A percentile compares a stretch with the other conserved stretches of the same genome.
Conservation (phyloP, 371 early-diverging fungal species). For the Fennellomyces sp. region DNA sequence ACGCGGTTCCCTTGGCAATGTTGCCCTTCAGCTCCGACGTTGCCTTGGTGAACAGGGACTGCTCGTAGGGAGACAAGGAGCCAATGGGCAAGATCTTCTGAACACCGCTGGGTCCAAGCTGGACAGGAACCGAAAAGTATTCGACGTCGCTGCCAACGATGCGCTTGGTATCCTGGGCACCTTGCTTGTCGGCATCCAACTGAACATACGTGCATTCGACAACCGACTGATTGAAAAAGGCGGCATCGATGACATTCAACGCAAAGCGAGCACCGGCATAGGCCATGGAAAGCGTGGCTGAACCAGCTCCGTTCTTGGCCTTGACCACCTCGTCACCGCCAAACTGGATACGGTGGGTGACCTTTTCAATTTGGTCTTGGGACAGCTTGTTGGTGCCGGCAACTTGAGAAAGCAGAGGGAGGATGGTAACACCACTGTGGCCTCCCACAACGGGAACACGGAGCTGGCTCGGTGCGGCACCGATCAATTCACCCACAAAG, state of each 20-base stretch:
- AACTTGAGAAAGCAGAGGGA: constrained; percentile 78
- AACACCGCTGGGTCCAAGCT: constrained; percentile 82
- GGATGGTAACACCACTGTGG: constrained; percentile 90
- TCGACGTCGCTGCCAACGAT: constrained; percentile 56
- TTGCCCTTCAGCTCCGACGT: constrained; percentile 80
- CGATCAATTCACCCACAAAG: constrained; percentile 70
- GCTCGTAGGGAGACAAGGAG: constrained; percentile 67
- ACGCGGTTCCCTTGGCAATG: constrained; percentile 70
- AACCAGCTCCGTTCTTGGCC: constrained; percentile 86
- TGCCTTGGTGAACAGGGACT: constrained; percentile 69
- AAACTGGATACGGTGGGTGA: constrained; percentile 89
- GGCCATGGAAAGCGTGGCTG: constrained; percentile 92
- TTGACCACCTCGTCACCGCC: constrained; percentile 96
- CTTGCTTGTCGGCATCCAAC: constrained; percentile 69
- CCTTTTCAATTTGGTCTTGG: constrained; percentile 72
- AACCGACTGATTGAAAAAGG: constrained; percentile 59
- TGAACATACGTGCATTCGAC: constrained; percentile 84
- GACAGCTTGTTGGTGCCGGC: constrained; percentile 56
- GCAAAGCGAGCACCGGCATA: constrained; percentile 90
- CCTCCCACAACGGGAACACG: constrained; percentile 90
- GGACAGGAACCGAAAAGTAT: constrained; percentile 85
- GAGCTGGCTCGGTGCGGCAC: constrained; percentile 55
- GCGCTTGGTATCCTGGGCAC: constrained; percentile 54
- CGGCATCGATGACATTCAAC: constrained; percentile 71
- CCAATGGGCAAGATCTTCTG: constrained; percentile 74